Conservation (phyloP, 1,284 basidiomycete genomes). For the Pascua sp. region DNA sequence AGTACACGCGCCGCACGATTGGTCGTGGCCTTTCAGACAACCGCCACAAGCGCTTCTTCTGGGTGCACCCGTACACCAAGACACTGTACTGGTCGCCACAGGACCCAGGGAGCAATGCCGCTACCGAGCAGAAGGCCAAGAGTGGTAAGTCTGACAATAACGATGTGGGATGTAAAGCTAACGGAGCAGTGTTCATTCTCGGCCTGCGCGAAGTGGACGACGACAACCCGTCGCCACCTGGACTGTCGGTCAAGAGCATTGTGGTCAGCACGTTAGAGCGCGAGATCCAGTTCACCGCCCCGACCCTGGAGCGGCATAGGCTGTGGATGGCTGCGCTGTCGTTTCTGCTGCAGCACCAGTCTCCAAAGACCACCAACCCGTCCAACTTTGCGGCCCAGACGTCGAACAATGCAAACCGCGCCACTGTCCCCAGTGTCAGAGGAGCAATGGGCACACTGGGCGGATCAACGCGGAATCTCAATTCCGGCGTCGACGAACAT, state of each 20-base stretch:
- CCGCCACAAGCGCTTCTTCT: slow-evolving; percentile 95
- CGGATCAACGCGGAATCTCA: too few relatives aligned
- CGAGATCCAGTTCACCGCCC: slow-evolving; percentile 97
- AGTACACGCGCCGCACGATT: slow-evolving; percentile 89
- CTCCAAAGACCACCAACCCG: slow-evolving; percentile 2
- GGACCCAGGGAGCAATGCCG: slow-evolving; percentile 82
- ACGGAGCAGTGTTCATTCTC: slow-evolving; percentile 75
- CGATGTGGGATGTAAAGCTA: too few relatives aligned
- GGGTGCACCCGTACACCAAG: slow-evolving; percentile 98
- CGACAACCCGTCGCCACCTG: slow-evolving; percentile 87
- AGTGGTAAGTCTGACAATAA: slow-evolving; percentile 49
- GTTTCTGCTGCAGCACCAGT: slow-evolving; percentile 45
- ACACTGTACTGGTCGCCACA: slow-evolving; percentile 95
- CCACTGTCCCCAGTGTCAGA: background rate
- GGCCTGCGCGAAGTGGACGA: slow-evolving; percentile 85
- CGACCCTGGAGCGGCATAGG: slow-evolving; percentile 89
- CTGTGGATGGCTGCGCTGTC: slow-evolving; percentile 73
- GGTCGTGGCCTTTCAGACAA: slow-evolving; percentile 87
- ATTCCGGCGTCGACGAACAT: slow-evolving; percentile 31
- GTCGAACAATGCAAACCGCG: background rate
- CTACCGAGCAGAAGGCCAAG: slow-evolving; percentile 90
- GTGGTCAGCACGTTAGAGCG: slow-evolving; percentile 87
- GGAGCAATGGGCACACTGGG: too few relatives aligned
- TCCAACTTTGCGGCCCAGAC: slow-evolving; percentile 11
- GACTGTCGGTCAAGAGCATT: slow-evolving; percentile 86